These are phyloP conservation scores for Melastoma candidum DNA, from an alignment of 441 rosid genomes.

Conservation along the genomic window DNA sequence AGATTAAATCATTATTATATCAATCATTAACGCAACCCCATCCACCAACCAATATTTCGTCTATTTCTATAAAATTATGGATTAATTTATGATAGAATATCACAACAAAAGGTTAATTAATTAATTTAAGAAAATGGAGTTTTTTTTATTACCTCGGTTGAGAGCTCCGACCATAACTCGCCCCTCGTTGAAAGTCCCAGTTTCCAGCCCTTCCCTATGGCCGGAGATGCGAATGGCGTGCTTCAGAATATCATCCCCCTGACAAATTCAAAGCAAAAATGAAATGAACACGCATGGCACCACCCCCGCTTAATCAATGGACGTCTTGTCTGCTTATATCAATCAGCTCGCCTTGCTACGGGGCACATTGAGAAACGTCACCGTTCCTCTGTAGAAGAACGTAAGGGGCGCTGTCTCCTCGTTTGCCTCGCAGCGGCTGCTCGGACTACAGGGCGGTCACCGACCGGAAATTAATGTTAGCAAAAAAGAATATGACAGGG, in stretches of 20 bases:
- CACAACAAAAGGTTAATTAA: too few relatives aligned
- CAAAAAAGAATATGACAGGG: too few relatives aligned
- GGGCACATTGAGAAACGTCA: conserved; percentile 1
- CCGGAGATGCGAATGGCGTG: neutral
- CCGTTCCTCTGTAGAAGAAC: conserved; percentile 6
- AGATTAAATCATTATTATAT: too few relatives aligned
- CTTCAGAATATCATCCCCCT: conserved; percentile 2
- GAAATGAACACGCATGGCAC: neutral
- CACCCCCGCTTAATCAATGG: neutral
- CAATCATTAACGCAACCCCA: too few relatives aligned
- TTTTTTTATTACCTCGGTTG: too few relatives aligned
- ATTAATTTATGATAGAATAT: too few relatives aligned
- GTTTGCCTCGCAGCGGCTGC: neutral
- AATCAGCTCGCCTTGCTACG: neutral
- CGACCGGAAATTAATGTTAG: too few relatives aligned
- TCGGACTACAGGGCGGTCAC: too few relatives aligned
- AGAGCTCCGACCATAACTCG: neutral
- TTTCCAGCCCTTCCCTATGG: neutral
- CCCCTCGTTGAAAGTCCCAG: neutral
- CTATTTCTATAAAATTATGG: too few relatives aligned
- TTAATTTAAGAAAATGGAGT: too few relatives aligned
- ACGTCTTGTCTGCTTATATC: too few relatives aligned
- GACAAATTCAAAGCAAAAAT: neutral
- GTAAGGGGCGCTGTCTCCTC: conserved; percentile 1
- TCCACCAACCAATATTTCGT: too few relatives aligned